Evolutionary conservation across 441 rosid genomes (phyloP).

Genomic region (Euphorbia neoarborescens): DNA sequence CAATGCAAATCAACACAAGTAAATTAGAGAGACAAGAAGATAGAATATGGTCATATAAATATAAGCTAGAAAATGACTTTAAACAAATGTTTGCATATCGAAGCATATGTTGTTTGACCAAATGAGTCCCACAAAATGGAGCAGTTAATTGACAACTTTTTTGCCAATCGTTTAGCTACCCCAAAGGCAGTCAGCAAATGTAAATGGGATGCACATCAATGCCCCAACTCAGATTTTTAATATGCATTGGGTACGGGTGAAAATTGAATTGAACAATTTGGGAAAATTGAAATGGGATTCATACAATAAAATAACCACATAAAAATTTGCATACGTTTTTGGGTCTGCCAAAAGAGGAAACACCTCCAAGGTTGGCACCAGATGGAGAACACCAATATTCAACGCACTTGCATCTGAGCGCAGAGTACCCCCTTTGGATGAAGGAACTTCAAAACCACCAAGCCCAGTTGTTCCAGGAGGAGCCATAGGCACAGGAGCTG

Average conservation of each 20-base stretch:
- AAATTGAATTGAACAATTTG: conserved; percentile 8
- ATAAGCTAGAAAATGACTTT: background rate
- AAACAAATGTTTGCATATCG: background rate
- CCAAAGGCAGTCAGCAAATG: conserved; percentile 10
- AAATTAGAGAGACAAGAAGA: conserved; percentile 7
- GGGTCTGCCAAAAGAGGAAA: conserved; percentile 76
- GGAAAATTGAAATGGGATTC: background rate
- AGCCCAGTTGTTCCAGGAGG: conserved; percentile 94
- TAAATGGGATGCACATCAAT: background rate
- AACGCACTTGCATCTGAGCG: conserved; percentile 95
- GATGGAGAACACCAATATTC: conserved; percentile 93
- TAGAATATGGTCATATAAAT: background rate
- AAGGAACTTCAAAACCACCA: conserved; percentile 98
- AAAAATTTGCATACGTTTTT: conserved; percentile 52
- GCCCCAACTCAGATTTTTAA: background rate
- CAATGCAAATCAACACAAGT: conserved; percentile 21
- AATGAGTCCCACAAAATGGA: background rate
- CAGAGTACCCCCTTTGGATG: conserved; percentile 76
- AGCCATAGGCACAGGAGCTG: conserved; percentile 96
- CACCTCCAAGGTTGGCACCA: conserved; percentile 88
- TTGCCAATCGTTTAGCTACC: background rate
- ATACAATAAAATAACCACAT: conserved; percentile 9
- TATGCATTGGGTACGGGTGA: background rate
- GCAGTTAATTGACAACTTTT: background rate
- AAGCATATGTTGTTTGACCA: background rate